phyloP scores from a whole-genome alignment of 2,329 filamentous ascomycete species.

The Aureobasidium melanogenum region DNA sequence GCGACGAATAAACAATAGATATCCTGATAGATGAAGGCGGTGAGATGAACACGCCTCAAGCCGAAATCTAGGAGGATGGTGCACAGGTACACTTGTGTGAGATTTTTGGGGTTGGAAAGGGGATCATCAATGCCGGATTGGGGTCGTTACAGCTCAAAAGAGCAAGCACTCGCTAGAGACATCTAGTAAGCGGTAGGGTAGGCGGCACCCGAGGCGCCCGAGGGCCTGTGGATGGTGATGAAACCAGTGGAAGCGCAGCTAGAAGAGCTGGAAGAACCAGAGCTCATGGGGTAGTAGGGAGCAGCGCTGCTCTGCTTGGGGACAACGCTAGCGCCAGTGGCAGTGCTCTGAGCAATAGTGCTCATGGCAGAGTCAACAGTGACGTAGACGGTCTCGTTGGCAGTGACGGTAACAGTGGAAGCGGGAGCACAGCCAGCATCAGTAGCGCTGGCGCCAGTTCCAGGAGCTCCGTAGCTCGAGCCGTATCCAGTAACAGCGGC shows the following conservation, averaged over 20 bases:
- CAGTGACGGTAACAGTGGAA: constrained; percentile 26
- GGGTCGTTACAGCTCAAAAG: constrained; percentile 4
- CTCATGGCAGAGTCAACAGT: constrained; percentile 3
- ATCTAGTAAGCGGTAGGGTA: constrained; percentile 4
- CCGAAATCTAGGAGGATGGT: neutral
- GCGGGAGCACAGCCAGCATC: constrained; percentile 20
- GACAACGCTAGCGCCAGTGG: constrained; percentile 6
- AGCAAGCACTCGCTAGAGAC: neutral
- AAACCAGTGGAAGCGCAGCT: constrained; percentile 21
- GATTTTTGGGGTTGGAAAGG: neutral
- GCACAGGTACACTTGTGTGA: neutral
- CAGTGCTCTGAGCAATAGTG: constrained; percentile 6
- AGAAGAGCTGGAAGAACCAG: constrained; percentile 10
- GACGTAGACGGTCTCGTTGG: constrained; percentile 23
- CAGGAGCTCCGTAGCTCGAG: constrained; percentile 12
- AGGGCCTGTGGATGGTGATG: constrained; percentile 21
- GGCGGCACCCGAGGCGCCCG: constrained; percentile 10
- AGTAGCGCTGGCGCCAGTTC: constrained; percentile 14
- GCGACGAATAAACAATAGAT: neutral
- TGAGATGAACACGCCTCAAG: neutral
- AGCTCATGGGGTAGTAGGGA: constrained; percentile 21
- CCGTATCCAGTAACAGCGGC: constrained; percentile 14
- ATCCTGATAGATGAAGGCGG: neutral
- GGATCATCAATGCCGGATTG: constrained; percentile 10
- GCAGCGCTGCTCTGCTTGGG: constrained; percentile 14